Percentiles rank a stretch among this genome's conserved stretches.
phyloP scores from a whole-genome alignment of 2,329 filamentous ascomycete genomes.

The Verticillium klebahnii region DNA sequence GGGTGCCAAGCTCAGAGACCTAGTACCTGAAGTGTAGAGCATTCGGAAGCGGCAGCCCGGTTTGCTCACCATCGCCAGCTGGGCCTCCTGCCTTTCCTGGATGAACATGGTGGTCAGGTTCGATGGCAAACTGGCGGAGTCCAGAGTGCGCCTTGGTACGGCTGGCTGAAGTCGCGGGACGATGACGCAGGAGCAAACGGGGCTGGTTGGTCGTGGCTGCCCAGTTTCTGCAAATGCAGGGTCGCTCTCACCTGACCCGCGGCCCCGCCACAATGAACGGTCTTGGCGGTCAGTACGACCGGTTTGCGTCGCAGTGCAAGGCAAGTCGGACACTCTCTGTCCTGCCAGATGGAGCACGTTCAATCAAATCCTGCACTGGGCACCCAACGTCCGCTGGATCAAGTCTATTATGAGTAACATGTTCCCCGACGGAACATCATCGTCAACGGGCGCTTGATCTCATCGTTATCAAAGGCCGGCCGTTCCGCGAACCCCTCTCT shows the following conservation, averaged over 20 bases:
- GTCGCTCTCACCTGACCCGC: background rate
- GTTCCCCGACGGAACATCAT: background rate
- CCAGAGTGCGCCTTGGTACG: background rate
- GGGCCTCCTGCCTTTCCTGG: background rate
- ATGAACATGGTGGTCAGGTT: background rate
- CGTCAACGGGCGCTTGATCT: background rate
- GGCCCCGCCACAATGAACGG: background rate
- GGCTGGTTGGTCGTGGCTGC: conserved; percentile 3
- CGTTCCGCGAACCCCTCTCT: background rate
- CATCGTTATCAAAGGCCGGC: background rate
- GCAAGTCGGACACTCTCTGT: too few relatives aligned
- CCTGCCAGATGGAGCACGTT: background rate
- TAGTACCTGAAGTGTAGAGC: too few relatives aligned
- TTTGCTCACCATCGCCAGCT: background rate
- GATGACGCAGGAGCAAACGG: conserved; percentile 13
- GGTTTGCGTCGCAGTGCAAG: too few relatives aligned
- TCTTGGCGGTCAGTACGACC: background rate
- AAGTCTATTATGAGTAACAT: background rate
- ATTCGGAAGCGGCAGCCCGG: background rate
- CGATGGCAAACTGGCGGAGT: background rate
- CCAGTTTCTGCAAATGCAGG: background rate
- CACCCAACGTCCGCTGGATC: background rate
- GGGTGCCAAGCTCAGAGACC: too few relatives aligned
- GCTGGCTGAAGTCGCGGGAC: background rate
- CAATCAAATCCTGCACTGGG: background rate